These are phyloP conservation scores for Lactifluus echinatus DNA, from an alignment of 768 basidiomycete genomes.

Conservation along the genomic window DNA sequence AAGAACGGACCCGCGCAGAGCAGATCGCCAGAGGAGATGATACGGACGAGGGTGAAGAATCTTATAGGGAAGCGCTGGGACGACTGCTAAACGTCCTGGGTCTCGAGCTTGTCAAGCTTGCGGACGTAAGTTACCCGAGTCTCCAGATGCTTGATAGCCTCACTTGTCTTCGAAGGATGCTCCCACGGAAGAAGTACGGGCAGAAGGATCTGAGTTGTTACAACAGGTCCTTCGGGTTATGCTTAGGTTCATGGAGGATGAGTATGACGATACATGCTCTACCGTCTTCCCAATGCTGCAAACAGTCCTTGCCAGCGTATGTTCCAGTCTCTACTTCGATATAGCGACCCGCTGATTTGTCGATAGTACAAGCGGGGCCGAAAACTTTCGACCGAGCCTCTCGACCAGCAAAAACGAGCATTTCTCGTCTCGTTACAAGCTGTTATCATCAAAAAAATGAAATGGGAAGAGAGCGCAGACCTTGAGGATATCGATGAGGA, in stretches of 20 bases:
- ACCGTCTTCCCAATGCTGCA: constrained; percentile 79
- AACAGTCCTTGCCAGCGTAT: constrained; percentile 62
- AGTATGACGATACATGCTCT: constrained; percentile 81
- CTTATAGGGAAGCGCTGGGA: constrained; percentile 83
- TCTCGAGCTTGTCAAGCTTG: constrained; percentile 70
- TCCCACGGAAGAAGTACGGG: constrained; percentile 46
- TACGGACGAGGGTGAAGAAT: constrained; percentile 81
- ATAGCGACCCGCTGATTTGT: neutral
- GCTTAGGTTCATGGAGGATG: constrained; percentile 83
- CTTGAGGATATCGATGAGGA: constrained; percentile 85
- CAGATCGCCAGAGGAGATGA: constrained; percentile 57
- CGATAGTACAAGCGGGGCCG: constrained; percentile 73
- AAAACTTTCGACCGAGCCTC: constrained; percentile 50
- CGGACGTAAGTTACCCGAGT: constrained; percentile 48
- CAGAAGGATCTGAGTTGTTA: constrained; percentile 57
- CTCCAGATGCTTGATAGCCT: constrained; percentile 3
- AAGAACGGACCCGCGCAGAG: constrained; percentile 62
- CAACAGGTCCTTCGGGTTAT: constrained; percentile 68
- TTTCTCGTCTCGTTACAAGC: constrained; percentile 75
- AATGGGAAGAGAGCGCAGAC: constrained; percentile 78
- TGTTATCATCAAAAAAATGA: constrained; percentile 79
- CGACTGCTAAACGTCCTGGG: constrained; percentile 77
- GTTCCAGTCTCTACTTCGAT: constrained; percentile 25
- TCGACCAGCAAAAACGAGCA: constrained; percentile 57
- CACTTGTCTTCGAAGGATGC: constrained; percentile 40